Percentiles rank a stretch among this genome's conserved stretches.
phyloP scores from a whole-genome alignment of 1,284 basidiomycete species.

The Hypsizygus ulmarius region DNA sequence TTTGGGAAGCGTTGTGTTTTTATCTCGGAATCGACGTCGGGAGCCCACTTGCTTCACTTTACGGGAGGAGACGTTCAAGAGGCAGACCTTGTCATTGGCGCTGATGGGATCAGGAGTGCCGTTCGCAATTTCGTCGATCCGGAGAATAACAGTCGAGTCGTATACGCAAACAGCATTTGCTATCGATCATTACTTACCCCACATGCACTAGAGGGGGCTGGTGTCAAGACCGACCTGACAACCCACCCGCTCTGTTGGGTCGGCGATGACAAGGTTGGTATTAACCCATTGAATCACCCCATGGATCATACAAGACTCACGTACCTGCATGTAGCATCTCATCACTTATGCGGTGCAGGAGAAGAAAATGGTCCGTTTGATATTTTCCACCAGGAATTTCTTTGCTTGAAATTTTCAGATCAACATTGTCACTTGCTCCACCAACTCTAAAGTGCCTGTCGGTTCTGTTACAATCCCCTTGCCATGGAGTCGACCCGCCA shows the following conservation, averaged over 20 bases:
- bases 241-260: slow-evolving; percentile 38
- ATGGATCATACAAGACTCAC: background rate
- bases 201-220: slow-evolving; percentile 36
- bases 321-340: slow-evolving; percentile 45
- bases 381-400: background rate
- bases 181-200: slow-evolving; percentile 45
- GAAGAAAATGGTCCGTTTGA: slow-evolving; percentile 35
- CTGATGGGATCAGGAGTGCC: slow-evolving; percentile 52
- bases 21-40: slow-evolving; percentile 28
- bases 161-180: slow-evolving; percentile 44
- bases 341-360: slow-evolving; percentile 55
- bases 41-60: slow-evolving; percentile 38
- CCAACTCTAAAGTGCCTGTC: slow-evolving; percentile 36
- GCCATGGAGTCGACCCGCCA: slow-evolving; percentile 47
- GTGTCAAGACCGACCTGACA: slow-evolving; percentile 40
- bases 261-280: slow-evolving; percentile 41
- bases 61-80: slow-evolving; percentile 44
- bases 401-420: slow-evolving; percentile 31
- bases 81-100: slow-evolving; percentile 51
- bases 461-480: slow-evolving; percentile 36
- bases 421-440: slow-evolving; percentile 53
- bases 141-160: slow-evolving; percentile 25
- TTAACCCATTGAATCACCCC: background rate
- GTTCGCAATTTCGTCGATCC: slow-evolving; percentile 36
- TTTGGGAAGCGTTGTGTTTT: slow-evolving; percentile 52